These are phyloP conservation scores for Neophaeococcomyces mojaviensis DNA, from an alignment of 2,329 filamentous ascomycete species.

Conservation along the genomic window DNA sequence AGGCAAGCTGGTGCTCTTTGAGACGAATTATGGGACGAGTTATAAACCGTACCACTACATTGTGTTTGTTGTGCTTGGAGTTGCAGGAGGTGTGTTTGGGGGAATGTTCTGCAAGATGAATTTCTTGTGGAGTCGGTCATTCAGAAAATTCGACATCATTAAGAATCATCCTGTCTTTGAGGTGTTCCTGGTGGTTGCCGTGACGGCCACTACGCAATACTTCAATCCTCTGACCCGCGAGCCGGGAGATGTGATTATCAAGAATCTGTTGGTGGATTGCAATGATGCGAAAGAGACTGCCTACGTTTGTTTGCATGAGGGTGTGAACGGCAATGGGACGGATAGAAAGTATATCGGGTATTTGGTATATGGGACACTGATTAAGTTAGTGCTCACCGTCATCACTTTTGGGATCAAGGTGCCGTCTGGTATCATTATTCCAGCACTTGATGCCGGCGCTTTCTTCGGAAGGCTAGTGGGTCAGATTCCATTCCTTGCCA, in stretches of 20 bases:
- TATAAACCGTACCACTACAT: conserved; percentile 50
- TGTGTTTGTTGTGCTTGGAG: conserved; percentile 49
- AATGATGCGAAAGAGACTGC: conserved; percentile 28
- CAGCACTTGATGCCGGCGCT: conserved; percentile 50
- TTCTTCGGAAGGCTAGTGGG: conserved; percentile 51
- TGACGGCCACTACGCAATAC: conserved; percentile 49
- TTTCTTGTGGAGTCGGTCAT: conserved; percentile 49
- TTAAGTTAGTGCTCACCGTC: conserved; percentile 50
- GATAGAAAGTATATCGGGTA: conserved; percentile 42
- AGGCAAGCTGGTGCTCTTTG: conserved; percentile 54
- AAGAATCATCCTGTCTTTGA: conserved; percentile 51
- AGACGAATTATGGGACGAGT: conserved; percentile 52
- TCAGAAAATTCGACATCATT: conserved; percentile 46
- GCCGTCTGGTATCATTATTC: conserved; percentile 54
- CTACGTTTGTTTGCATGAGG: conserved; percentile 48
- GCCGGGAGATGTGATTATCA: conserved; percentile 50
- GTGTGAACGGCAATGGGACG: conserved; percentile 3
- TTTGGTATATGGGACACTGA: conserved; percentile 46
- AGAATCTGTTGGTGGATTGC: conserved; percentile 51
- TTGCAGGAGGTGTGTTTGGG: conserved; percentile 53
- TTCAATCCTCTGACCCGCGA: conserved; percentile 50
- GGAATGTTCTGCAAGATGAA: conserved; percentile 53
- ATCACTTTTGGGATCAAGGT: conserved; percentile 56
- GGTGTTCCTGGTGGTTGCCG: conserved; percentile 46
- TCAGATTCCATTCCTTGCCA: conserved; percentile 46